Evolutionary conservation across 2,329 filamentous ascomycete genomes (phyloP).

Genomic region (Lachnellula subtilissima): DNA sequence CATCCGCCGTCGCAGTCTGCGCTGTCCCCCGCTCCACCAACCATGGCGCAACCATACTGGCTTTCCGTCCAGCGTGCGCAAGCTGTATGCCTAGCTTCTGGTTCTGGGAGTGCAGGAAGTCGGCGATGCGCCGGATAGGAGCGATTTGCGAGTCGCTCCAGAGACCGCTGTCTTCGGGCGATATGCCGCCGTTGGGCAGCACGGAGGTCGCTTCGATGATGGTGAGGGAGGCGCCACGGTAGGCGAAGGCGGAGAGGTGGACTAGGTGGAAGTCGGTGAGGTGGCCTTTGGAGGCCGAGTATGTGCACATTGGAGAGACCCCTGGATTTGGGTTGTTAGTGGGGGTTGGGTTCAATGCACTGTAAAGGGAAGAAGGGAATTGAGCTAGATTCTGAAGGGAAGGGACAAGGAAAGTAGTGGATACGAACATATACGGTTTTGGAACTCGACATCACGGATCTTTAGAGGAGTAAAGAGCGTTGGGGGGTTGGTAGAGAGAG

Average conservation of each 20-base stretch:
- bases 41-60: constrained; percentile 35
- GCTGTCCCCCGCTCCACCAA: constrained; percentile 25
- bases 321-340: constrained; percentile 18
- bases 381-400: neutral
- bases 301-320: constrained; percentile 45
- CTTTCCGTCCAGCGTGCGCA: constrained; percentile 56
- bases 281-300: constrained; percentile 27
- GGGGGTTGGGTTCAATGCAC: neutral
- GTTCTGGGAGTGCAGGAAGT: constrained; percentile 44
- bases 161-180: constrained; percentile 29
- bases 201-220: constrained; percentile 34
- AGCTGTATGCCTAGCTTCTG: constrained; percentile 67
- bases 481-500: constrained; percentile 25
- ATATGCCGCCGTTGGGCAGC: constrained; percentile 31
- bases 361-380: neutral
- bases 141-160: constrained; percentile 36
- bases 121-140: constrained; percentile 32
- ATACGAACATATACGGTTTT: constrained; percentile 38
- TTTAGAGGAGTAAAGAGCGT: constrained; percentile 41
- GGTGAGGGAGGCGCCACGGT: constrained; percentile 31
- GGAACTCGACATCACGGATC: constrained; percentile 40
- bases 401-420: neutral
- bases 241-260: constrained; percentile 30
- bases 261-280: constrained; percentile 33
- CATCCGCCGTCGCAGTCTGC: constrained; percentile 27